Conservation (phyloP, 257 asterid genomes). For the Mitragyna speciosa region DNA sequence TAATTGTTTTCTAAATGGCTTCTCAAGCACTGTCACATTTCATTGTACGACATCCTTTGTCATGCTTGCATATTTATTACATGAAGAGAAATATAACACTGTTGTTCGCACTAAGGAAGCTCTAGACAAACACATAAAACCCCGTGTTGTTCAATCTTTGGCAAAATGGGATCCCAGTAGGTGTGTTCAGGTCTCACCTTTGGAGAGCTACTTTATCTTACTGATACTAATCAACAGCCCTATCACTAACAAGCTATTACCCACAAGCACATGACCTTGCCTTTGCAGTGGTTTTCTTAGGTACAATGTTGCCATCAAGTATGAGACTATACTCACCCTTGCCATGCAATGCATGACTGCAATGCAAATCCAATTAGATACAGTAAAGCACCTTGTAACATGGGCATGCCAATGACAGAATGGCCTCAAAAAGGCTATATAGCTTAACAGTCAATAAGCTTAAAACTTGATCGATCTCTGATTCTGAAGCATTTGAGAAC, state of each 20-base stretch:
- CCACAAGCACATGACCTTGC: not conserved
- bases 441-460: not conserved
- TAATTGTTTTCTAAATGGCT: no score
- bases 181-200: not conserved
- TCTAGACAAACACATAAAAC: not conserved
- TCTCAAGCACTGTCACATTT: no score
- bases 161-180: not conserved
- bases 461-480: not conserved
- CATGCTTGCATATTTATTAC: not conserved
- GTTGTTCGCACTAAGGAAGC: not conserved
- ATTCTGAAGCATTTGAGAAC: not conserved
- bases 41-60: no score
- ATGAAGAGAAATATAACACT: not conserved
- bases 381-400: not conserved
- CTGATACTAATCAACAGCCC: not conserved
- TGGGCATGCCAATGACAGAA: no score
- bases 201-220: not conserved
- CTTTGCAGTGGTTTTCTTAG: not conserved
- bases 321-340: not conserved
- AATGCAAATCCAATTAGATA: no score
- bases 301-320: no score
- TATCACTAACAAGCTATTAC: no score
- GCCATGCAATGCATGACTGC: not conserved
- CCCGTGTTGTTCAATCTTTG: not conserved
- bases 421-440: not conserved